These are phyloP conservation scores for Flaveria linearis DNA, from an alignment of 129 eudicot genomes.

Conservation along the genomic window DNA sequence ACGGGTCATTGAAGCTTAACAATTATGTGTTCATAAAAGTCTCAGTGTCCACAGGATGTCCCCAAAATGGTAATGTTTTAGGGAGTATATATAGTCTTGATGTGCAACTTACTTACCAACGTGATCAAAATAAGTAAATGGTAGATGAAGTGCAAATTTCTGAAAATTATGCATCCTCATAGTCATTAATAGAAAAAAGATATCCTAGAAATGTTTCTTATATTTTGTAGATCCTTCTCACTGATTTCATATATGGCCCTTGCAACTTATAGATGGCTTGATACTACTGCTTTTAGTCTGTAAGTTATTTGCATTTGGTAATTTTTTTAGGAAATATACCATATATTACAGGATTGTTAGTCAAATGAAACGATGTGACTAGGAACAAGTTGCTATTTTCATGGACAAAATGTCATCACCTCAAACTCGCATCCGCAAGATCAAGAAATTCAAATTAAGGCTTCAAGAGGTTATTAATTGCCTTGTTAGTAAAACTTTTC, in stretches of 20 bases:
- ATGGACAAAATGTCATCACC: not conserved
- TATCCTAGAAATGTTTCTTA: not conserved
- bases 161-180: not conserved
- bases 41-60: not conserved
- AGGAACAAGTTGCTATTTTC: not conserved
- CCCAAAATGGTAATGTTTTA: not conserved
- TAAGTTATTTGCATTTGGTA: too few species aligned
- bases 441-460: conserved; percentile 7
- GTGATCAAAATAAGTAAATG: not conserved
- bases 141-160: not conserved
- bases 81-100: not conserved
- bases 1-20: not conserved
- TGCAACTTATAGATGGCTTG: not conserved
- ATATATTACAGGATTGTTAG: not conserved
- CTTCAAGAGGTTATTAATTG: not conserved
- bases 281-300: not conserved
- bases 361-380: conserved; percentile 12
- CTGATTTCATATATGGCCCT: not conserved
- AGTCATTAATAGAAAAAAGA: not conserved
- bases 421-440: not conserved
- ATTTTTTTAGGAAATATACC: not conserved
- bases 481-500: not conserved
- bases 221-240: not conserved
- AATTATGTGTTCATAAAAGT: not conserved
- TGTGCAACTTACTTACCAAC: not conserved